Conservation (phyloP, 192 early-diverging fungal species). For the Coemansia sp. region DNA sequence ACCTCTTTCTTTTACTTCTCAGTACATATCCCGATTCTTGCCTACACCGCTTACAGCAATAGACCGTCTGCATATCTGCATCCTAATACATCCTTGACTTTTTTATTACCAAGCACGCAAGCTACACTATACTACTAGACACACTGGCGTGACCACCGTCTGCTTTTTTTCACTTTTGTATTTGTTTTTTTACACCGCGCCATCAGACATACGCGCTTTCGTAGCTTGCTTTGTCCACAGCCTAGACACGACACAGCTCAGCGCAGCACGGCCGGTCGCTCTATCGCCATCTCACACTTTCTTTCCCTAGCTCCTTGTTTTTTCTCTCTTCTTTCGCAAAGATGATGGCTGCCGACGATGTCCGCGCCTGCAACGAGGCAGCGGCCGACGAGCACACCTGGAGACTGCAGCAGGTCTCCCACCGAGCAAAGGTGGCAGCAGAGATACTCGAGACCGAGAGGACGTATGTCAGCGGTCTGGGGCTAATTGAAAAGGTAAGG, state of each 20-base stretch:
- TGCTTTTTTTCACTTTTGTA: background rate
- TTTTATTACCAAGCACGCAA: background rate
- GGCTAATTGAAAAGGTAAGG: conserved; percentile 50
- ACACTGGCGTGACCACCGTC: background rate
- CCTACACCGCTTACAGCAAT: background rate
- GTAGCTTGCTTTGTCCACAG: too few relatives aligned
- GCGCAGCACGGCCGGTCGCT: too few relatives aligned
- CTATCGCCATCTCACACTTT: too few relatives aligned
- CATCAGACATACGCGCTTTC: too few relatives aligned
- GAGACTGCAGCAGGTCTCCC: conserved; percentile 18
- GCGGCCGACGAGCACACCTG: background rate
- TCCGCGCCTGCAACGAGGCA: background rate
- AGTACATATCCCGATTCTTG: background rate
- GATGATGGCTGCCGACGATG: conserved; percentile 31
- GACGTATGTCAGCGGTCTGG: conserved; percentile 80
- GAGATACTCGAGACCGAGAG: conserved; percentile 82
- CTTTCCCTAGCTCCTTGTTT: background rate
- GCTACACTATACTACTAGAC: background rate
- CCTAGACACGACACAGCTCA: background rate
- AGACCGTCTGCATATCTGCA: conserved; percentile 1
- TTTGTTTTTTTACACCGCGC: background rate
- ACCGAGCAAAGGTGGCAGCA: conserved; percentile 60
- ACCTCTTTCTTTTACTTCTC: background rate
- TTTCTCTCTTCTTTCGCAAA: conserved; percentile 3
- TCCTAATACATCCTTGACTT: background rate